These are phyloP conservation scores for Blastobotrys arbuscula DNA, from an alignment of 1,139 yeast genomes.

Conservation along the genomic window DNA sequence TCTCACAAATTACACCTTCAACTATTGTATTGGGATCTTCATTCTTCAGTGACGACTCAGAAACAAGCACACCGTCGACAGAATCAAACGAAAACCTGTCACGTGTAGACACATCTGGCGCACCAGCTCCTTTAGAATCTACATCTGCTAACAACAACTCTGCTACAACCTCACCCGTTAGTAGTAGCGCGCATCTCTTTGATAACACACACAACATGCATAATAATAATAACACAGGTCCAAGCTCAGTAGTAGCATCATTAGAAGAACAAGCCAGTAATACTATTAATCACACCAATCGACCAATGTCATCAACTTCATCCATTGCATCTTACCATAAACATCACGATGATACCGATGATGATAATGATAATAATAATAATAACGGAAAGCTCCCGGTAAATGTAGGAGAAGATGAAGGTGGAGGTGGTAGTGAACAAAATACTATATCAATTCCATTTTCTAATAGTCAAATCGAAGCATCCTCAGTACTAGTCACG, in stretches of 20 bases:
- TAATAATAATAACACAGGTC: background rate
- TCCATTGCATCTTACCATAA: slow-evolving; percentile 2
- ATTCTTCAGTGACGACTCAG: slow-evolving; percentile 2
- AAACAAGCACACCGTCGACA: background rate
- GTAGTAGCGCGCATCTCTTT: background rate
- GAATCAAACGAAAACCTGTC: background rate
- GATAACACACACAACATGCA: background rate
- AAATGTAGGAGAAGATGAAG: background rate
- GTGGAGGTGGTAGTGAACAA: background rate
- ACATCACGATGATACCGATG: background rate
- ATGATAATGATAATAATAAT: background rate
- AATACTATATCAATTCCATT: slow-evolving; percentile 8
- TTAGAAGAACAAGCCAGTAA: background rate
- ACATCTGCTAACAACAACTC: background rate
- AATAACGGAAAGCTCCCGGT: background rate
- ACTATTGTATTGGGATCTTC: slow-evolving; percentile 25
- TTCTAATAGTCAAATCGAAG: slow-evolving; percentile 9
- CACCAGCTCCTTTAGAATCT: slow-evolving; percentile 1
- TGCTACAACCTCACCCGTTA: background rate
- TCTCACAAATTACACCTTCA: slow-evolving; percentile 25
- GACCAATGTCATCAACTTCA: background rate
- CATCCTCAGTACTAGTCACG: slow-evolving; percentile 14
- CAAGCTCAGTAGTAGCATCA: slow-evolving; percentile 5
- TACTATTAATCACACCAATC: background rate
- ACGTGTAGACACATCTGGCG: background rate